phyloP scores from a whole-genome alignment of 2,329 filamentous ascomycete species.

The Nigrospora sphaerica region DNA sequence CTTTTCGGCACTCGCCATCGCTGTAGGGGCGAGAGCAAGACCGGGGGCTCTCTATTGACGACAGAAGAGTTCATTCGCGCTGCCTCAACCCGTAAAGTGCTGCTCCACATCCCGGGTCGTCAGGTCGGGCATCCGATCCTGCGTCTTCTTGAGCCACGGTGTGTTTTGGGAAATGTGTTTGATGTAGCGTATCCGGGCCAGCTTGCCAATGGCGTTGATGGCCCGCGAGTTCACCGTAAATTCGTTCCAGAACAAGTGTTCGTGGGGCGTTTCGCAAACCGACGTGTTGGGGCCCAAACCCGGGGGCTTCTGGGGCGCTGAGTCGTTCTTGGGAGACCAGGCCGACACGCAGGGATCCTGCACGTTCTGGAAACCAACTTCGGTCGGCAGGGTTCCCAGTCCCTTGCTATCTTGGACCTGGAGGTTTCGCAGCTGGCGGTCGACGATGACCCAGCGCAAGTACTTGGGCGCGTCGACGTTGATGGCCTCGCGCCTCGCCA shows the following conservation, averaged over 20 bases:
- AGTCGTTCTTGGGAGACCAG: constrained; percentile 9
- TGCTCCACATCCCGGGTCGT: too few species aligned
- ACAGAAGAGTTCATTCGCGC: too few species aligned
- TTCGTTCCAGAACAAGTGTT: constrained; percentile 45
- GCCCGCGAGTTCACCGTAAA: constrained; percentile 35
- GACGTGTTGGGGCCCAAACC: neutral
- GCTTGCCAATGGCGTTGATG: constrained; percentile 23
- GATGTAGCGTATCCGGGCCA: constrained; percentile 5
- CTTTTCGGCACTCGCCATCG: too few species aligned
- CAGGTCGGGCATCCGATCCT: too few species aligned
- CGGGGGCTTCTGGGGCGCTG: constrained; percentile 6
- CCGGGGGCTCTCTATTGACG: too few species aligned
- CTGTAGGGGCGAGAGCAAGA: too few species aligned
- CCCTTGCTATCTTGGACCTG: constrained; percentile 35
- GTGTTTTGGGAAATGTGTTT: too few species aligned
- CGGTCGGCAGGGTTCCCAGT: constrained; percentile 26
- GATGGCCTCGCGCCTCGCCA: constrained; percentile 29
- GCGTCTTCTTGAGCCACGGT: too few species aligned
- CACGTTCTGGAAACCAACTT: constrained; percentile 33
- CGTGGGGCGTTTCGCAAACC: constrained; percentile 34
- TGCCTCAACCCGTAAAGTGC: too few species aligned
- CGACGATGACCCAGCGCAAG: constrained; percentile 36
- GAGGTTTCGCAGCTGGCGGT: constrained; percentile 36
- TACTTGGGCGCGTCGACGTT: constrained; percentile 32
- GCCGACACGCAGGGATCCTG: constrained; percentile 30